phyloP scores from a whole-genome alignment of 345 rosid species.

The Populus nigra region DNA sequence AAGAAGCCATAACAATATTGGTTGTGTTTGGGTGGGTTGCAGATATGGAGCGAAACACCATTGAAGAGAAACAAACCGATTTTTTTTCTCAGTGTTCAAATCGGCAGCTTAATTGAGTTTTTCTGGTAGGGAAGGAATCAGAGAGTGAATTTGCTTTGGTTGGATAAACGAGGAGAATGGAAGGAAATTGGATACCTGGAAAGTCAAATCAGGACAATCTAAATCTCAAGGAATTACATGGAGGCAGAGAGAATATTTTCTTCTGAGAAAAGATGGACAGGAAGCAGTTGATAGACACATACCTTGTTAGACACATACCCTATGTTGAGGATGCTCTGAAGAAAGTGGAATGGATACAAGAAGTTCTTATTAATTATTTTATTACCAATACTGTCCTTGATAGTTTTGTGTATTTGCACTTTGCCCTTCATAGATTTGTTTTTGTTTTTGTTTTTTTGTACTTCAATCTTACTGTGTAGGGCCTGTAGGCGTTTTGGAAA shows the following conservation, averaged over 20 bases:
- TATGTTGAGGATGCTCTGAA: not conserved
- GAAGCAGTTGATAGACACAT: not conserved
- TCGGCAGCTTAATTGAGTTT: not conserved
- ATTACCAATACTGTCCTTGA: not conserved
- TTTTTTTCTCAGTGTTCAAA: not conserved
- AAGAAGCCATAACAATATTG: constrained; percentile 31
- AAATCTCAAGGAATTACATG: too few species aligned
- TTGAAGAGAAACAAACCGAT: not conserved
- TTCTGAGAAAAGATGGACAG: not conserved
- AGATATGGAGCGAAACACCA: not conserved
- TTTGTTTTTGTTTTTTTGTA: not conserved
- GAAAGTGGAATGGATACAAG: not conserved
- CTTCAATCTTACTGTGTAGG: not conserved
- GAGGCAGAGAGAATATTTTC: not conserved
- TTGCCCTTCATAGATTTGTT: not conserved
- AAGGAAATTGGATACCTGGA: too few species aligned
- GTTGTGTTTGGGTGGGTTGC: not conserved
- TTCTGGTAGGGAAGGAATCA: not conserved
- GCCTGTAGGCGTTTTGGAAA: not conserved
- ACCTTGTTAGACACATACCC: not conserved
- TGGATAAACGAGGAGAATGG: too few species aligned
- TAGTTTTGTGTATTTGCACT: not conserved
- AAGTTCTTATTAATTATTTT: not conserved
- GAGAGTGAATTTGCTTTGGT: not conserved
- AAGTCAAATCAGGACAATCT: too few species aligned